These are phyloP conservation scores for Mycena sanguinolenta DNA, from an alignment of 768 basidiomycete species.

Conservation along the genomic window DNA sequence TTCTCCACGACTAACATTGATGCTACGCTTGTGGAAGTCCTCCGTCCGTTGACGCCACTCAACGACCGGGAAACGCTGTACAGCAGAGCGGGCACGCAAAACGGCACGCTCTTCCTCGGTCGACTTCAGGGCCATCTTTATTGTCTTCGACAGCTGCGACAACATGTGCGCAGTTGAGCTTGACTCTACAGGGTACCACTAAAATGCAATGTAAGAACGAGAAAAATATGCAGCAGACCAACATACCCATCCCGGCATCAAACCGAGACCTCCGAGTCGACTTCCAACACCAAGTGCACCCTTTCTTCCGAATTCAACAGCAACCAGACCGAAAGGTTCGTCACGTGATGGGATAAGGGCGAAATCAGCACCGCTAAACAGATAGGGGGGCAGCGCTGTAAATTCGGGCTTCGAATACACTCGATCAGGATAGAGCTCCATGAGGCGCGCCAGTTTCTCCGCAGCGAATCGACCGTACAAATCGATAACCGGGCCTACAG, in stretches of 20 bases:
- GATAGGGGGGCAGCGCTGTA: constrained; percentile 91
- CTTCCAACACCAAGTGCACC: constrained; percentile 96
- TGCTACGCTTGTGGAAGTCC: constrained; percentile 93
- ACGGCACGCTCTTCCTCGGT: constrained; percentile 92
- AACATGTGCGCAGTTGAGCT: constrained; percentile 94
- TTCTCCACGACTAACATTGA: constrained; percentile 73
- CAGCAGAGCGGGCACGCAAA: constrained; percentile 91
- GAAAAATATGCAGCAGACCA: constrained; percentile 5
- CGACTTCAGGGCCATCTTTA: constrained; percentile 94
- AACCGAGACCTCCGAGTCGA: constrained; percentile 92
- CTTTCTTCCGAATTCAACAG: constrained; percentile 96
- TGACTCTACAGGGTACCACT: constrained; percentile 99
- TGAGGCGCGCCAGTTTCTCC: constrained; percentile 91
- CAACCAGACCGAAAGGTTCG: constrained; percentile 95
- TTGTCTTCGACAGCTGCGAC: constrained; percentile 93
- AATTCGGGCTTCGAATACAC: constrained; percentile 98
- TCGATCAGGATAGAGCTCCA: constrained; percentile 95
- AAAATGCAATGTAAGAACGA: constrained; percentile 24
- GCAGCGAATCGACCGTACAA: constrained; percentile 96
- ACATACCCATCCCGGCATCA: constrained; percentile 98
- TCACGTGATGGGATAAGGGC: constrained; percentile 96
- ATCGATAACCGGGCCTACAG: constrained; percentile 95
- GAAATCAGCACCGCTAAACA: constrained; percentile 96
- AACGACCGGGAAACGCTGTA: constrained; percentile 97
- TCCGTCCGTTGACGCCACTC: constrained; percentile 98